phyloP scores from a whole-genome alignment of 352 stramenopile genomes.

The Paralagenidium karlingii region DNA sequence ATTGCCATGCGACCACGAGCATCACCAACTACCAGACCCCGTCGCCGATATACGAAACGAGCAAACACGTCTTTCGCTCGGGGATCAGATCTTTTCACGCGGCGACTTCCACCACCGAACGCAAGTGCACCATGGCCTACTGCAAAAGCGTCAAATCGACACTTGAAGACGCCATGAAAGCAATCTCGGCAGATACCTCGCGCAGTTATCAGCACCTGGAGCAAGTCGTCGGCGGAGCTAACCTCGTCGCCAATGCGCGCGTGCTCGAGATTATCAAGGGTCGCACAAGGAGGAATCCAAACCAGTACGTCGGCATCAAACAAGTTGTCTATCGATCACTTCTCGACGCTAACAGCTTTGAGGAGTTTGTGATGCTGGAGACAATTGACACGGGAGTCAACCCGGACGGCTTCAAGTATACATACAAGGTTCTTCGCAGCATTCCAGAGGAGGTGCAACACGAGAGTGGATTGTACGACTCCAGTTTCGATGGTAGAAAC shows the following conservation, averaged over 20 bases:
- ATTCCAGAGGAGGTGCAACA: conserved; percentile 22
- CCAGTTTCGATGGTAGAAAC: no score
- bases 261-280: conserved; percentile 57
- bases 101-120: conserved; percentile 22
- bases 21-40: no score
- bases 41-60: no score
- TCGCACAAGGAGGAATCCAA: conserved; percentile 45
- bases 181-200: conserved; percentile 35
- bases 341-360: conserved; percentile 33
- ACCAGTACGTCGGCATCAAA: conserved; percentile 69
- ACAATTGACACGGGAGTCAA: conserved; percentile 30
- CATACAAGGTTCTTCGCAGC: conserved; percentile 46
- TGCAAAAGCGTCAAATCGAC: conserved; percentile 44
- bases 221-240: conserved; percentile 32
- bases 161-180: conserved; percentile 39
- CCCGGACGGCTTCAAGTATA: conserved; percentile 24
- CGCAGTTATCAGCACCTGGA: conserved; percentile 38
- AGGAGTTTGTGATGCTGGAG: conserved; percentile 57
- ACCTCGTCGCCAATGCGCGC: conserved; percentile 47
- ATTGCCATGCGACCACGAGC: no score
- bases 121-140: conserved; percentile 31
- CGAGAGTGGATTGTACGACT: no score
- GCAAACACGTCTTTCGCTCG: no score
- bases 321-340: conserved; percentile 64
- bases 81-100: no score